Base-by-base conservation (phyloP, 164 flowering plant genomes). In the Nymphaea thermarum region DNA sequence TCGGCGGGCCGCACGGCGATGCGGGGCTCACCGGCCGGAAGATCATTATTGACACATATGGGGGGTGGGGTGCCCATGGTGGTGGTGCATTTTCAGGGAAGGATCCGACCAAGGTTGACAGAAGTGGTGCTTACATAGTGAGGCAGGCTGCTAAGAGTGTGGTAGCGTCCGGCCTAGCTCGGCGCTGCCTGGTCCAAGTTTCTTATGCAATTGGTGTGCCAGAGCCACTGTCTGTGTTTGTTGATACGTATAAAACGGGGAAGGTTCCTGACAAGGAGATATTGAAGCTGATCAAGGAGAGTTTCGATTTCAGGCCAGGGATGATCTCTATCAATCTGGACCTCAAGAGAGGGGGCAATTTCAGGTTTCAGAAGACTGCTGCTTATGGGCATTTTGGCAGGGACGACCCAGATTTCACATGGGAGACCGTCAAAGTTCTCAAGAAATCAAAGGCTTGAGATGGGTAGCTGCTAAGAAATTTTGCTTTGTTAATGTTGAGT, bases 11-110 rank as follows among this genome's bases (percentile, higher is more conserved):
- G 10, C 91, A 84, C 42, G 91, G 88, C 59, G 91, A 86, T 74
- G 91, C 91, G 57, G 91, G 91, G 36, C 85, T 86, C 66, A 86
- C 91, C 6, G 91, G 91, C 43, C 80, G 91, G 4, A 86, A 86
- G 82, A 86, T 86, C 78, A 86, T 86, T 55, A 84, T 86, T 43
- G 90, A 85, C 65, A 85, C 89, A 18, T 85, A 85, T 62, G 86
- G 89, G 62, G 89, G 89, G 3, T 85, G 89, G 89, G 89, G 89
- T 1, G 88, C 87, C 41, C 87, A 83, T 7, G 86, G 86, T 65
- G 86, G 87, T 42, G 85, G 87, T 65, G 87, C 87, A 14, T 83
- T 83, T 74, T 83, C 87, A 0, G 87, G 87, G 15, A 83, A 83
- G 69, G 87, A 83, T 70, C 83, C 85, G 3, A 81, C 87, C 63